A percentile compares a stretch with the other conserved stretches of the same genome.
phyloP scores from a whole-genome alignment of 1,284 basidiomycete species.

The Sutorius eximius region DNA sequence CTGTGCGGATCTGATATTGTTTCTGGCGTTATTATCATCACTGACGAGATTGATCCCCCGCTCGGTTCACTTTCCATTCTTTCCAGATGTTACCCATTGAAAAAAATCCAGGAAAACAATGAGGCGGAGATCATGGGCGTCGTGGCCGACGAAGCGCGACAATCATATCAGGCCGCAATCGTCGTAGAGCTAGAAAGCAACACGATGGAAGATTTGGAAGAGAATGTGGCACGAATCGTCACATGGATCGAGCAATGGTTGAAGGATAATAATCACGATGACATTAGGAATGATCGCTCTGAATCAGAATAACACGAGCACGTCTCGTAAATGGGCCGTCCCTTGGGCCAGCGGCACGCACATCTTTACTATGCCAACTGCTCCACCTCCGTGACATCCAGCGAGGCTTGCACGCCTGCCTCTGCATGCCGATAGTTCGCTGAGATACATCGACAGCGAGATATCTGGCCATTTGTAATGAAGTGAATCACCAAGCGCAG shows the following conservation, averaged over 20 bases:
- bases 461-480: background rate
- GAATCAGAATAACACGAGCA: slow-evolving; percentile 7
- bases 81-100: slow-evolving; percentile 78
- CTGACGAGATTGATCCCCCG: background rate
- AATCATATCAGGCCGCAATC: slow-evolving; percentile 83
- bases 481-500: background rate
- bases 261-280: slow-evolving; percentile 43
- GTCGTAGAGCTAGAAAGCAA: slow-evolving; percentile 87
- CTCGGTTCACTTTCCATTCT: background rate
- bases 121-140: slow-evolving; percentile 98
- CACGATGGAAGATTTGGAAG: slow-evolving; percentile 77
- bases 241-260: slow-evolving; percentile 85
- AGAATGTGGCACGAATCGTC: slow-evolving; percentile 82
- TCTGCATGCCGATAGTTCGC: background rate
- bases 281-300: background rate
- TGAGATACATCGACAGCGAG: slow-evolving; percentile 7
- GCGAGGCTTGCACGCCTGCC: slow-evolving; percentile 14
- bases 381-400: background rate
- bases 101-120: slow-evolving; percentile 98
- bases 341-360: background rate
- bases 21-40: background rate
- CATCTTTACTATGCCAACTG: background rate
- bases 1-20: background rate
- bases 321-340: background rate
- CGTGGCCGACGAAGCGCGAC: slow-evolving; percentile 84